These are phyloP conservation scores for Lachancea quebecensis DNA, from an alignment of 805 yeast genomes.

Conservation along the genomic window DNA sequence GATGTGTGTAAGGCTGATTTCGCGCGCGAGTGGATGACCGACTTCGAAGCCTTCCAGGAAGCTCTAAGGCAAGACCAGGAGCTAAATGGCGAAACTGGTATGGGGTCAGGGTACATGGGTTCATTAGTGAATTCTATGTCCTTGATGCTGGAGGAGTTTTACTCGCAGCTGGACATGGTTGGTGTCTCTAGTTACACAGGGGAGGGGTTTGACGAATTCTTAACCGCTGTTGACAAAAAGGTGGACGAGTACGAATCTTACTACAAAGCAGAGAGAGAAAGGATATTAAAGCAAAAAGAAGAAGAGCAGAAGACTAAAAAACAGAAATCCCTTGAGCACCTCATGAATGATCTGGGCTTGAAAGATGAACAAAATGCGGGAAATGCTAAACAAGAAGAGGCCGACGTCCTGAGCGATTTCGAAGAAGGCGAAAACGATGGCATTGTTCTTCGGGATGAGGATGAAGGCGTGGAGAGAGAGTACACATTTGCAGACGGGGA, in stretches of 20 bases:
- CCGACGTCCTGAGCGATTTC: constrained; percentile 43
- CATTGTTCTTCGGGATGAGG: constrained; percentile 39
- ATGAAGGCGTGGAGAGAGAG: constrained; percentile 53
- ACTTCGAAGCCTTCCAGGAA: constrained; percentile 83
- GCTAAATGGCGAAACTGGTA: constrained; percentile 46
- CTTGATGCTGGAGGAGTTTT: constrained; percentile 91
- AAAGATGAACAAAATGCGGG: constrained; percentile 30
- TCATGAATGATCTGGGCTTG: constrained; percentile 85
- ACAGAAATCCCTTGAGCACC: constrained; percentile 57
- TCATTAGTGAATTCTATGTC: constrained; percentile 93
- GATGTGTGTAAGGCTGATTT: constrained; percentile 81
- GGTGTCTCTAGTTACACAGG: constrained; percentile 94
- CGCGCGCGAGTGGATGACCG: constrained; percentile 96
- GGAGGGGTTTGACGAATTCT: constrained; percentile 85
- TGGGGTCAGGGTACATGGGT: constrained; percentile 82
- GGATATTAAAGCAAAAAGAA: constrained; percentile 67
- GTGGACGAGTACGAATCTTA: constrained; percentile 79
- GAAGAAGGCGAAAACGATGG: constrained; percentile 39
- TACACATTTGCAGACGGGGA: constrained; percentile 65
- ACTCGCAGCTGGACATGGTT: constrained; percentile 84
- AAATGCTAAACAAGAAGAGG: constrained; percentile 43
- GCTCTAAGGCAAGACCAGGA: constrained; percentile 68
- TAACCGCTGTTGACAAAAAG: constrained; percentile 77
- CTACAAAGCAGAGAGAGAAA: constrained; percentile 81
- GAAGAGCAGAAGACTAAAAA: constrained; percentile 67